Base-by-base conservation (phyloP, 2,329 filamentous ascomycete species). In the Fusarium xylarioides region DNA sequence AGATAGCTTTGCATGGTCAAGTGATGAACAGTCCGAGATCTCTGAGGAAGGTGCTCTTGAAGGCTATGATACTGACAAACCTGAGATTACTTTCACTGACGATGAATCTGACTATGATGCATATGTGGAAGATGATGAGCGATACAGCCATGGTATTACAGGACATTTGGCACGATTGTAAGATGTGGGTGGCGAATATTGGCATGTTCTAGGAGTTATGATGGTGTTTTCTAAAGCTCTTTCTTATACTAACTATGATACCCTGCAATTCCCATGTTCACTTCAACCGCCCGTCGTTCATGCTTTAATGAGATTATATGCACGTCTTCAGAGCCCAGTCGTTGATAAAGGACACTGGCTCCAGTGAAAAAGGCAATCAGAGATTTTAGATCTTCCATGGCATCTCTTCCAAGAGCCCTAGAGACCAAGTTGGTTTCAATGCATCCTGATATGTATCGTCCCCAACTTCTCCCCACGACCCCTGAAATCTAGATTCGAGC, bases 401-500 rank as follows among this genome's bases (percentile, higher is more conserved):
- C 21, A 68, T 70, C 30, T 73, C 72, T 18, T 70, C 74, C 60
- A 79, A 56, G 23, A 80, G 60, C 7, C 79, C 79, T 18, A 68
- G 71, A 42, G 68, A 72, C 77, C 77, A 79, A 3, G 44, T 53
- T 7, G 54, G 54, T 4, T 10, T 63, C 14, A 26, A 30, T 23
- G 21, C 50, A 23, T 19, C 37, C 8, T 54, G 38, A n/a, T 10
- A 35, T 14, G 30, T 11, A 14, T 49, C 47, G 49, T 35, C 53
- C 16, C 26, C 59, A 63, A 15, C 4, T 23, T 52, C 32, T 18
- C 35, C 34, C 9, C 26, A 9, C 19, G 43, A 32, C 11, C 73
- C 71, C 26, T 75, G 56, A 7, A 78, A 42, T 43, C 76, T 76
- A 7, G 76, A 67, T 46, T 79, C 76, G 59, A 78, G 80, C 80